A percentile compares a stretch with the other conserved stretches of the same genome.
Conservation (phyloP, 139 green algal species). For the Microglena sp. region DNA sequence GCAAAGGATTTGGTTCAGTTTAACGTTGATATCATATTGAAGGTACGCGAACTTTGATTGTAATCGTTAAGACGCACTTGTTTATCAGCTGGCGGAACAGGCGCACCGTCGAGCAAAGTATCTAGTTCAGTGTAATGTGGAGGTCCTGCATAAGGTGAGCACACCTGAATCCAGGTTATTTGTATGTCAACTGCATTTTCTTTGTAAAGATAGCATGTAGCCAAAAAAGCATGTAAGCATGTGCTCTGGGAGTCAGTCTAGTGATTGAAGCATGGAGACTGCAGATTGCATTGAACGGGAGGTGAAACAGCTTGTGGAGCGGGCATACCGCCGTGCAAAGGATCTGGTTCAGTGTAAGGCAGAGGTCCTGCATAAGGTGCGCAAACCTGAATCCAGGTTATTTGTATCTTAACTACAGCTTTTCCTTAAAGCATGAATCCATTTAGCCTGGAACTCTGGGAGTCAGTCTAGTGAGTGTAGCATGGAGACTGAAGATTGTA, state of each 20-base stretch:
- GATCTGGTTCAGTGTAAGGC: slow-evolving; percentile 89
- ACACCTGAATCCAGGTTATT: not conserved
- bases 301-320: slow-evolving; percentile 80
- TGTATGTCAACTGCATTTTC: too few species aligned
- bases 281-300: slow-evolving; percentile 81
- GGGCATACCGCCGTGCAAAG: slow-evolving; percentile 93
- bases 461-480: too few species aligned
- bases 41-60: slow-evolving; percentile 19
- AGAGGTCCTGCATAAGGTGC: slow-evolving; percentile 80
- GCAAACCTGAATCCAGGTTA: slow-evolving; percentile 1
- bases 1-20: too few species aligned
- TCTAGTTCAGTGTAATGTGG: not conserved
- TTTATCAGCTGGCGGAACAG: too few species aligned
- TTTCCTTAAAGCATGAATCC: too few species aligned
- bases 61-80: too few species aligned
- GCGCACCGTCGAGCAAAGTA: not conserved
- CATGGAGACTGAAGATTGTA: slow-evolving; percentile 10
- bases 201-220: too few species aligned
- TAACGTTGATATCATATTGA: slow-evolving; percentile 31
- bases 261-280: too few species aligned
- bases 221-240: too few species aligned
- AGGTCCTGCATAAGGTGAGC: slow-evolving; percentile 44
- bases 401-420: too few species aligned
- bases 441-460: too few species aligned
- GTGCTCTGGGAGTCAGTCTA: too few species aligned